phyloP scores from a whole-genome alignment of 2,329 filamentous ascomycete genomes.

The Biscogniauxia sp. region DNA sequence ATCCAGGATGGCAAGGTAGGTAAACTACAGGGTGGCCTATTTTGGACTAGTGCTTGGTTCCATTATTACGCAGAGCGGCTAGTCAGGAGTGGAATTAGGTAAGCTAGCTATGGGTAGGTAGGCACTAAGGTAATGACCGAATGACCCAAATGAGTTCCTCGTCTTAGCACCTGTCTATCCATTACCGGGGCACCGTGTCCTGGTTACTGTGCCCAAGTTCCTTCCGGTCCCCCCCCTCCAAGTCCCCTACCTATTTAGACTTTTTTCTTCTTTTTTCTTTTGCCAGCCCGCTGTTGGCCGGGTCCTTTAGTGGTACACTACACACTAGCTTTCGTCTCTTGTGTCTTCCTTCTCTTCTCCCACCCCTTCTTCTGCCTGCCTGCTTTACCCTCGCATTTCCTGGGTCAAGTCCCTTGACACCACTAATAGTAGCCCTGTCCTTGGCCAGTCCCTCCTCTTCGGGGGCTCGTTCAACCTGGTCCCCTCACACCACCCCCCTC shows the following conservation, averaged over 20 bases:
- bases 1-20: not conserved
- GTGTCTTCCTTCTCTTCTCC: not conserved
- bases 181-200: constrained; percentile 11
- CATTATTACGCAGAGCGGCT: not conserved
- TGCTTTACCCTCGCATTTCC: not conserved
- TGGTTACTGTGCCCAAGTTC: not conserved
- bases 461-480: not conserved
- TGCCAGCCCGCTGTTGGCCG: too few species aligned
- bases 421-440: not conserved
- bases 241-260: not conserved
- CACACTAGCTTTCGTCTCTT: not conserved
- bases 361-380: not conserved
- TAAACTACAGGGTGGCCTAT: not conserved
- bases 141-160: not conserved
- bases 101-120: not conserved
- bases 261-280: too few species aligned
- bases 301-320: too few species aligned
- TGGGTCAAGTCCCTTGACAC: not conserved
- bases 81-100: not conserved
- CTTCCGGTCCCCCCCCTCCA: not conserved
- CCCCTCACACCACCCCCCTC: too few species aligned
- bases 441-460: not conserved
- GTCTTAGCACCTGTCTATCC: not conserved
- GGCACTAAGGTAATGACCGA: constrained; percentile 4
- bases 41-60: not conserved